phyloP scores from a whole-genome alignment of 768 basidiomycete species.

The Hericium erinaceus region DNA sequence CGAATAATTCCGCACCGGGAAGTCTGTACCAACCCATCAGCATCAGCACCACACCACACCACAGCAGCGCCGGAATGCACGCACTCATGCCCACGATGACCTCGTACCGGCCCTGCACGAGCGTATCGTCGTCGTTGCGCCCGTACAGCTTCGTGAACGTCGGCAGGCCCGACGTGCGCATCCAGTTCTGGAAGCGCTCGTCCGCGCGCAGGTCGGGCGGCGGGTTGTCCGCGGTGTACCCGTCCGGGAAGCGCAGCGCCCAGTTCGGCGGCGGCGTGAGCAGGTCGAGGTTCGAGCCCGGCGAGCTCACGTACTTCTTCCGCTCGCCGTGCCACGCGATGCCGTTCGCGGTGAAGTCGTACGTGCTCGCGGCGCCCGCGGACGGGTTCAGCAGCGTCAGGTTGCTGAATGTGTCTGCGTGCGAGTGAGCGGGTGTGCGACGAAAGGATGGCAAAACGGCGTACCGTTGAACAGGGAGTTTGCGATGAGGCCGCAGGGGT shows the following conservation, averaged over 20 bases:
- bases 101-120: slow-evolving; percentile 67
- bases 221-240: slow-evolving; percentile 53
- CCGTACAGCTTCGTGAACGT: slow-evolving; percentile 95
- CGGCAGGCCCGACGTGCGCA: slow-evolving; percentile 94
- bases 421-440: too few species aligned
- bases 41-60: background rate
- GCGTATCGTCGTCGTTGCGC: slow-evolving; percentile 70
- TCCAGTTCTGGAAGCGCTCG: slow-evolving; percentile 99
- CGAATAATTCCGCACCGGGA: slow-evolving; percentile 81
- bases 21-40: slow-evolving; percentile 40
- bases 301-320: slow-evolving; percentile 74
- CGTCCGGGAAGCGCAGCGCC: slow-evolving; percentile 59
- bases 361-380: slow-evolving; percentile 37
- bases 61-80: slow-evolving; percentile 22
- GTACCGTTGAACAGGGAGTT: slow-evolving; percentile 94
- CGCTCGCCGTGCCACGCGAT: slow-evolving; percentile 97
- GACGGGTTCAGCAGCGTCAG: slow-evolving; percentile 49
- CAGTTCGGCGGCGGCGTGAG: slow-evolving; percentile 95
- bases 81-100: slow-evolving; percentile 75
- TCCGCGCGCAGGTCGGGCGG: slow-evolving; percentile 69
- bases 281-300: slow-evolving; percentile 50
- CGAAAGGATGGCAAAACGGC: slow-evolving; percentile 11
- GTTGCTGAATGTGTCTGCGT: slow-evolving; percentile 67
- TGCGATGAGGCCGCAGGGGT: slow-evolving; percentile 95
- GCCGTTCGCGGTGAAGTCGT: slow-evolving; percentile 64